phyloP scores from a whole-genome alignment of 2,329 filamentous ascomycete genomes.

The Penicillium sp. region DNA sequence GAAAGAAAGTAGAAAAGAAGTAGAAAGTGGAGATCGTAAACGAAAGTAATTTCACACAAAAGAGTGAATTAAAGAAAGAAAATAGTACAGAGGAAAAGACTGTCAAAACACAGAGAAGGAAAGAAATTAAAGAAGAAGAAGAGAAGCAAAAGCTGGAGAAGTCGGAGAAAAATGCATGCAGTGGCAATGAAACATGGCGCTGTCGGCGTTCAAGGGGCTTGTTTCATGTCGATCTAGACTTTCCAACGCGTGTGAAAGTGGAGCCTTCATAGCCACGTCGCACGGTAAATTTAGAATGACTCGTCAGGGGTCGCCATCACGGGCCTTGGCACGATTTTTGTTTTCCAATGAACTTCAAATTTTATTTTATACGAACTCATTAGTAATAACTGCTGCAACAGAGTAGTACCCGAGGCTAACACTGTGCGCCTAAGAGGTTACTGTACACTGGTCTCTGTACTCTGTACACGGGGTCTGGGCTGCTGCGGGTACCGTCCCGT shows the following conservation, averaged over 20 bases:
- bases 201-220: conserved; percentile 1
- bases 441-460: no score
- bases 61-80: background rate
- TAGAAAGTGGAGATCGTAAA: background rate
- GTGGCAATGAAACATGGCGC: conserved; percentile 5
- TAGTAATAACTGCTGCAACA: no score
- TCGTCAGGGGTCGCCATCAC: background rate
- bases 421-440: no score
- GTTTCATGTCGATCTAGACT: conserved; percentile 21
- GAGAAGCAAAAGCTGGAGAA: background rate
- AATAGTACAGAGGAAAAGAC: background rate
- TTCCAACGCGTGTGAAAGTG: conserved; percentile 6
- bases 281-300: background rate
- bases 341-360: background rate
- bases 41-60: background rate
- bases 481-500: background rate
- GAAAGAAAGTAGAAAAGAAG: background rate
- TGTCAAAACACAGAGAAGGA: background rate
- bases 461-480: no score
- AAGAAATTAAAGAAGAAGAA: background rate
- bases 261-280: conserved; percentile 4
- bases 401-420: no score
- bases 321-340: background rate
- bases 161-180: conserved; percentile 3
- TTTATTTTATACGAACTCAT: no score